These are phyloP conservation scores for Trifolium fragiferum DNA, from an alignment of 306 rosid species.

Conservation along the genomic window DNA sequence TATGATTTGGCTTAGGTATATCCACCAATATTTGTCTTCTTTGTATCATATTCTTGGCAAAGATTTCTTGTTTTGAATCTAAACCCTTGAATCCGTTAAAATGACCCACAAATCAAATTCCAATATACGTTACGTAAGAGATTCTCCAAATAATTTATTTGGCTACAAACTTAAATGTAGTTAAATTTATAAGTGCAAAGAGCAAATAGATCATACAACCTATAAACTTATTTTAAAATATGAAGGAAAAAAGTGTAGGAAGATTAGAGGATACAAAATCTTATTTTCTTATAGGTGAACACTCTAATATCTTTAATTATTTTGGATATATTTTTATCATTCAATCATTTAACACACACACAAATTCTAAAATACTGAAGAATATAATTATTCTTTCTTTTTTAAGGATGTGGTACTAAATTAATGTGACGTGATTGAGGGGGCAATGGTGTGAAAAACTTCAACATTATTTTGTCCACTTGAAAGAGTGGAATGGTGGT, in stretches of 20 bases:
- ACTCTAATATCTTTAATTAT: too few relatives aligned
- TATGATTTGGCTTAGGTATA: too few relatives aligned
- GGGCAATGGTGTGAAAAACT: not conserved
- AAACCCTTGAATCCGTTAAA: not conserved
- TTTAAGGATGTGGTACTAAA: not conserved
- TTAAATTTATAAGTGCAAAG: not conserved
- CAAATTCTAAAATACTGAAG: too few relatives aligned
- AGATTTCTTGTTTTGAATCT: not conserved
- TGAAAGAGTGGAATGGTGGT: constrained; percentile 4
- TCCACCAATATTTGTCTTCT: not conserved
- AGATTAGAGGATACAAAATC: not conserved
- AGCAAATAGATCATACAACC: not conserved
- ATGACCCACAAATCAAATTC: not conserved
- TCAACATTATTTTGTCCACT: constrained; percentile 22
- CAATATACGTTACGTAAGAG: not conserved
- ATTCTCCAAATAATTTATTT: constrained; percentile 5
- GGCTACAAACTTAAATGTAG: not conserved
- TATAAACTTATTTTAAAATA: too few relatives aligned
- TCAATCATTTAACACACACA: too few relatives aligned
- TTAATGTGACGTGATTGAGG: not conserved
- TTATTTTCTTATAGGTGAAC: too few relatives aligned
- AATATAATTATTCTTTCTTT: too few relatives aligned
- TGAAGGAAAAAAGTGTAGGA: too few relatives aligned
- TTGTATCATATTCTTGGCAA: not conserved
- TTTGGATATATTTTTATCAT: too few relatives aligned